Evolutionary conservation across 2,329 filamentous ascomycete genomes (phyloP).

Genomic region (Thielaviopsis euricoi): DNA sequence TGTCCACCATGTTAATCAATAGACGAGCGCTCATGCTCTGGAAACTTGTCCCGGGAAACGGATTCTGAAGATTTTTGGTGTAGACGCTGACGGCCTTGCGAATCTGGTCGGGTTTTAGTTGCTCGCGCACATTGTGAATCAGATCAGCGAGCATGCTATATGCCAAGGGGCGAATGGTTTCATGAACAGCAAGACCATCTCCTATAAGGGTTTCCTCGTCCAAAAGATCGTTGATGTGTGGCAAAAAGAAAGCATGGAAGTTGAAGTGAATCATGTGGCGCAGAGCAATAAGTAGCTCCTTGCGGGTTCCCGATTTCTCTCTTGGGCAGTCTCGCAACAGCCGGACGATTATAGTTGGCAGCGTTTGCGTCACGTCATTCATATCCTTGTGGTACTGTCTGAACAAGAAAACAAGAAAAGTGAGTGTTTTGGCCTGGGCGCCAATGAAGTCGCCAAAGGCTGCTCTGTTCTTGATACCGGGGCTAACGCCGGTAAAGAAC

Average conservation of each 20-base stretch:
- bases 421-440: slow-evolving; percentile 98
- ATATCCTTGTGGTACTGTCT: slow-evolving; percentile 76
- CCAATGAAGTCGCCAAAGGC: slow-evolving; percentile 97
- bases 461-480: slow-evolving; percentile 79
- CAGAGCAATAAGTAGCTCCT: slow-evolving; percentile 90
- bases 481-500: slow-evolving; percentile 84
- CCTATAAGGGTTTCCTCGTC: slow-evolving; percentile 91
- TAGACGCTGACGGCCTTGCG: slow-evolving; percentile 93
- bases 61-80: slow-evolving; percentile 87
- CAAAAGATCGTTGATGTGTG: slow-evolving; percentile 85
- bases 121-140: slow-evolving; percentile 89
- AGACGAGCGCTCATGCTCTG: slow-evolving; percentile 99
- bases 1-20: slow-evolving; percentile 93
- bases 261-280: slow-evolving; percentile 99
- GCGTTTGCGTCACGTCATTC: slow-evolving; percentile 66
- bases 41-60: slow-evolving; percentile 93
- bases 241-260: slow-evolving; percentile 84
- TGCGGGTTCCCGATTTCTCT: slow-evolving; percentile 84
- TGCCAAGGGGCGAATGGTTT: slow-evolving; percentile 85
- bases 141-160: slow-evolving; percentile 98
- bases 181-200: slow-evolving; percentile 89
- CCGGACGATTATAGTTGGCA: slow-evolving; percentile 82
- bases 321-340: slow-evolving; percentile 85
- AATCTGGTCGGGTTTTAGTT: slow-evolving; percentile 79
- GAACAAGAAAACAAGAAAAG: slow-evolving; percentile 84